Base-by-base conservation (phyloP, 495 filamentous ascomycete genomes). In the Penicillium cinerascens region DNA sequence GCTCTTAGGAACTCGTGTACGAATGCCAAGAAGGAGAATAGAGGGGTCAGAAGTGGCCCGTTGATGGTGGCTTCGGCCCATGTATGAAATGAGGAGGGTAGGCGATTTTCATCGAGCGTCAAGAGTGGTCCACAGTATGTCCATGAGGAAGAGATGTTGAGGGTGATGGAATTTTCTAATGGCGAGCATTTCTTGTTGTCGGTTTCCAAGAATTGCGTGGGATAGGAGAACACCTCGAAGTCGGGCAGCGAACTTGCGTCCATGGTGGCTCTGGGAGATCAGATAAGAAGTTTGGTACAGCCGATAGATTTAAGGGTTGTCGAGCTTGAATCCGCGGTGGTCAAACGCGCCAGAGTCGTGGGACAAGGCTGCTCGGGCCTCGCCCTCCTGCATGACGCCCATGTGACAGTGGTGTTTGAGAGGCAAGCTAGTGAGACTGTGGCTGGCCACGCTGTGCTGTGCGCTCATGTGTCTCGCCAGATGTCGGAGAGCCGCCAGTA, bases 61-160 rank as follows among this genome's bases (percentile, higher is more conserved):
- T 41, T 61, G 45, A 64, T 23, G 9, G 61, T 61, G 11, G 58
- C 46, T 21, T 56, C 21, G 4, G 54, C 45, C 61, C 61, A 64
- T 22, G 55, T 61, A n/a, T 54, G 43, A 33, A 64, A 64, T n/a
- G 61, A 64, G 26, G 54, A 51, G 13, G 61, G 61, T 0, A 64
- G 50, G 11, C 6, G 45, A 5, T 40, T 17, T 15, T 49, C 18
- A 8, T 64, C 48, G 15, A 64, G 58, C 3, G 42, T 40, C n/a
- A 64, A 38, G 10, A 64, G 49, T 11, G 61, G 61, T 10, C 61
- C 61, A 23, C 61, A 64, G 40, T 64, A 64, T 15, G 61, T 64
- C 61, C 61, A 64, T 26, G 58, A 61, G 6, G 61, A 61, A 3
- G 58, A 42, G 11, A 25, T 45, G 7, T 61, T 64, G 15, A 64